Base-by-base conservation (phyloP, 305 asterid genomes). In the Plantago rigida region DNA sequence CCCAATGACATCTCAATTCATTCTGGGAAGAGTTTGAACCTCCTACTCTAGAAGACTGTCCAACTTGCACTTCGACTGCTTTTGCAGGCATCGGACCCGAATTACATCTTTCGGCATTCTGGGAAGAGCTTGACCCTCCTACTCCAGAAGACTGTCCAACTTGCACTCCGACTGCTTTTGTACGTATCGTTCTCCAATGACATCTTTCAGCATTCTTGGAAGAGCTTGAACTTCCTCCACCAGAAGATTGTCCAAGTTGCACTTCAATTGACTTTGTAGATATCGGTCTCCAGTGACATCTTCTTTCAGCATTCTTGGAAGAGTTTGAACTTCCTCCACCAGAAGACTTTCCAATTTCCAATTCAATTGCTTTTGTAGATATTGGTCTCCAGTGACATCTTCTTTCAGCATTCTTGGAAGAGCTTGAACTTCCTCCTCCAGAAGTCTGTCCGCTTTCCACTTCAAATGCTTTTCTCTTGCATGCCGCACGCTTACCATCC, bases 391-490 rank as follows among this genome's bases (percentile, higher is more conserved):
- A 78, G 56, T 70, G 73, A 62, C 71, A 73, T 71, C 82, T 75
- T 63, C 82, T 75, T 63, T 79, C 90, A 5, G 72, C 67, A 56
- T 66, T 78, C 56, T 81, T 83, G 67, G 46, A 67, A 60, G 59
- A 65, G 56, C 57, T 77, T 15, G 86, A 78, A 68, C 86, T 82
- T 64, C 88, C 94, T 49, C 76, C 77, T 59, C 86, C 87, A 24
- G 94, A 82, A 47, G 98, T 78, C 64, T 82, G 95, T 29, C 89
- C 95, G 1, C 29, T 60, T 42, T 58, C 79, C 51, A 71, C 78
- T 68, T 85, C 98, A 28, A 76, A 66, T 56, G 87, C 74, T 73
- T 87, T 91, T 71, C 98, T 82, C 81, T 91, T 91, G 75, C 94
- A 77, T 0, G 95, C 75, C 47, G 73, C 26, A 3, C 86, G 87